Evolutionary conservation across 305 asterid genomes (phyloP), one percentile per base, ranked within the genome.

Genomic region (Fraxinus latifolia): DNA sequence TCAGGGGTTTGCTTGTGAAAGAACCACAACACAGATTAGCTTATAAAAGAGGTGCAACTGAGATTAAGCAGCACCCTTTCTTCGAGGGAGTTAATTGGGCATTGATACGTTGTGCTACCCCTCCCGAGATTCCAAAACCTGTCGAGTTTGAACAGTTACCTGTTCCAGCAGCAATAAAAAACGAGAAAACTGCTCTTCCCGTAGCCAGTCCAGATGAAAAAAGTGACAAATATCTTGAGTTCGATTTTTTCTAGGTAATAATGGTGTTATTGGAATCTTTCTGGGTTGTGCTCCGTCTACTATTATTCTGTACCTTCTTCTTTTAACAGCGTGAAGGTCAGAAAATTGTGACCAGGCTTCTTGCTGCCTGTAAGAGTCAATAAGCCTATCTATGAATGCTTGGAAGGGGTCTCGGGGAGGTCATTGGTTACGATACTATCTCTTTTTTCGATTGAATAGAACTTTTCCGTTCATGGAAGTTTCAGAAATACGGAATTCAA

Each of bases 61-160:
- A 89, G 67, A 84, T 89, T 17, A 89, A 89, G 86, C 92, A 87
- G 62, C 92, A 89, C 47, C 92, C 89, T 0, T 89, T 89, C 81
- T 89, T 89, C 19, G 91, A 89, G 74, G 92, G 92, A 4, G 89
- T 89, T 83, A 89, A 89, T 23, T 89, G 91, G 92, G 92, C 92
- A 1, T 80, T 89, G 72, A 90, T 88, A 37, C 85, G 93, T 27
- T 90, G 93, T 15, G 91, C 93, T 2, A 90, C 86, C 77, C 93
- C 93, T 12, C 93, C 93, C 0, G 93, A 90, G 2, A 82, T 90
- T 2, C 93, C 93, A 0, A 85, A 79, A 4, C 86, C 89, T 0
- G 85, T 85, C 5, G 91, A 88, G 50, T 23, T 86, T 1, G 88
- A 88, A 79, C 81, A 76, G 34, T 9, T 85, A 17, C 82, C 88